Percentiles rank a stretch among this genome's conserved stretches.
These are phyloP conservation scores for Tuber melanosporum DNA, from an alignment of 495 filamentous ascomycete genomes.

Conservation along the genomic window DNA sequence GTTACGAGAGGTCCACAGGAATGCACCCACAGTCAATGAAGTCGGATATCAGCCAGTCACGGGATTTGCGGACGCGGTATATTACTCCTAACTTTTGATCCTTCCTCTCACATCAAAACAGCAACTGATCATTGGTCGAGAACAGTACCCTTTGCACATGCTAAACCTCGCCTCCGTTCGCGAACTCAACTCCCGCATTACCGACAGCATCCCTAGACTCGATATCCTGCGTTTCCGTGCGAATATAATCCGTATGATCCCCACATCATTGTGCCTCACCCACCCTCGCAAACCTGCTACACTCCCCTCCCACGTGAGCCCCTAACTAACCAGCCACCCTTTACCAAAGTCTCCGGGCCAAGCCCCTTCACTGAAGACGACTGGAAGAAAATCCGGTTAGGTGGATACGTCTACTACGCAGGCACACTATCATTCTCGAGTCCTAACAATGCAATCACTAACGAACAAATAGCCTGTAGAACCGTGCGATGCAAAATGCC, in stretches of 20 bases:
- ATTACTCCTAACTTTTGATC: not conserved
- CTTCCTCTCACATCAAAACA: not conserved
- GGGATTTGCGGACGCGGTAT: conserved; percentile 76
- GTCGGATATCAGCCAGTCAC: conserved; percentile 70
- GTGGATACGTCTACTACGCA: conserved; percentile 45
- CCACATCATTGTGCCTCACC: conserved; percentile 17
- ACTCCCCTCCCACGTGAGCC: not conserved
- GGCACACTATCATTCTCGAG: conserved; percentile 6
- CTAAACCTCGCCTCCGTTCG: conserved; percentile 67
- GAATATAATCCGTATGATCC: conserved; percentile 63
- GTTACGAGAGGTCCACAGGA: conserved; percentile 63
- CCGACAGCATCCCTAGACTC: conserved; percentile 54
- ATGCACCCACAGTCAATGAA: conserved; percentile 61
- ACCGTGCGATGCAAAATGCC: conserved; percentile 66
- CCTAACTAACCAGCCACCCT: conserved; percentile 6
- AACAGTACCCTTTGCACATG: conserved; percentile 73
- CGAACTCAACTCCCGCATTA: conserved; percentile 52
- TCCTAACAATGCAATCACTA: not conserved
- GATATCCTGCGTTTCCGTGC: conserved; percentile 69
- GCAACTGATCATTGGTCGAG: conserved; percentile 19
- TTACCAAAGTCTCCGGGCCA: conserved; percentile 52
- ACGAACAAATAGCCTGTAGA: conserved; percentile 26
- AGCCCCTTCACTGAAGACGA: conserved; percentile 63
- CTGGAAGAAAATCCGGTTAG: conserved; percentile 69
- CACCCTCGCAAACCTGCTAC: not conserved